Base-by-base conservation (phyloP, 805 yeast species). In the Metschnikowia koreensis region DNA sequence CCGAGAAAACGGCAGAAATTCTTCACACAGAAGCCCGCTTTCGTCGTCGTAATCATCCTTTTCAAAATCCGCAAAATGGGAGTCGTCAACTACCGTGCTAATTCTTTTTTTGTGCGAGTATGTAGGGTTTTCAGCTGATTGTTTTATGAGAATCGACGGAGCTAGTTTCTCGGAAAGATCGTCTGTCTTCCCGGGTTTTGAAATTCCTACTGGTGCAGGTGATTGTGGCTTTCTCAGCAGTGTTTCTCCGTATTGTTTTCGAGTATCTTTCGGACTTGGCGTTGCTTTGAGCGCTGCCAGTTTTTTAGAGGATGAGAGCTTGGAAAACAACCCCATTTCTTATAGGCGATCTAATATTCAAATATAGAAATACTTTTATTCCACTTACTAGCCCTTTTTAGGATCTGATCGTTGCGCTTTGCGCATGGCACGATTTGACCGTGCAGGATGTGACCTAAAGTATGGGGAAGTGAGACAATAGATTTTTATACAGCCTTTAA, bases 61-160 rank as follows among this genome's bases (percentile, higher is more conserved):
- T 29, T 61, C 64, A 43, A 57, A 56, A 39, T 52, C 59, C 15
- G 46, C 57, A 33, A 53, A 53, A 31, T 51, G 55, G 13, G 60
- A 60, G 41, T 59, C 66, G 46, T 66, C 71, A 7, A 60, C 60
- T 12, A 68, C 66, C 12, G 70, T 67, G 43, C 71, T 67, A 11
- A 66, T 57, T 46, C 68, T 47, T 15, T 45, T 50, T 17, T 48
- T 47, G n/a, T 31, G 44, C 4, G 9, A 34, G 33, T 48, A 13
- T 31, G 39, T 28, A 17, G 11, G 31, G 10, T 27, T 3, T 8
- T 13, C 13, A 17, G 27, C 37, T 7, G 8, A 11, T 41, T 31
- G 44, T 2, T 8, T 1, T 13, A 15, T 37, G 9, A 37, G 39
- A 16, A 15, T 37, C 16, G 31, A 28, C 33, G n/a, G 28, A 7